These are phyloP conservation scores for Dipteronia sinensis DNA, from an alignment of 345 rosid genomes.

Conservation along the genomic window DNA sequence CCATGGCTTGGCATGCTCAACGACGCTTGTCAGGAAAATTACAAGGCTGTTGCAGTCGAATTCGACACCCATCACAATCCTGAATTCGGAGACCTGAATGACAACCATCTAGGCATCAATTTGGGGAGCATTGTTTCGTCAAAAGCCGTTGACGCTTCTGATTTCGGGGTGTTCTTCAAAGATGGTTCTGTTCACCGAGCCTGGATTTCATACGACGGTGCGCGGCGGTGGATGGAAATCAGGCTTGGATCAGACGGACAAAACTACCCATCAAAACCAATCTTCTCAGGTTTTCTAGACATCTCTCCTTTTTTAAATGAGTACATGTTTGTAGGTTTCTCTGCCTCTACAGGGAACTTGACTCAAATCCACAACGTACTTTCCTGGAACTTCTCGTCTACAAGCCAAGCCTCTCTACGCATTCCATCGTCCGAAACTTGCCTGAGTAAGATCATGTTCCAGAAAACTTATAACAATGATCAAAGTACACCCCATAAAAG, in stretches of 20 bases:
- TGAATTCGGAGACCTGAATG: slow-evolving; percentile 53
- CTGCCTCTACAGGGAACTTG: slow-evolving; percentile 52
- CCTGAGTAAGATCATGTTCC: slow-evolving; percentile 30
- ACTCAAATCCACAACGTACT: slow-evolving; percentile 47
- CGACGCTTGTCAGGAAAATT: slow-evolving; percentile 53
- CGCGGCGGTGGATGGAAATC: slow-evolving; percentile 41
- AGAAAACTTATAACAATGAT: background rate
- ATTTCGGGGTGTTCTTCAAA: slow-evolving; percentile 37
- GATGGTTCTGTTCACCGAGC: slow-evolving; percentile 51
- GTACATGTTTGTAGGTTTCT: slow-evolving; percentile 61
- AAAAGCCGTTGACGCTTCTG: slow-evolving; percentile 36
- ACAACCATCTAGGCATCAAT: slow-evolving; percentile 57
- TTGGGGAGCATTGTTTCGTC: slow-evolving; percentile 50
- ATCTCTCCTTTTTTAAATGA: slow-evolving; percentile 51
- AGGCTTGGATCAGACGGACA: slow-evolving; percentile 31
- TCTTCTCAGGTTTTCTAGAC: slow-evolving; percentile 45
- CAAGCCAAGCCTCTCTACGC: slow-evolving; percentile 49
- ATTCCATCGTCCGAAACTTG: slow-evolving; percentile 45
- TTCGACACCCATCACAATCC: slow-evolving; percentile 45
- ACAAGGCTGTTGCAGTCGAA: slow-evolving; percentile 49
- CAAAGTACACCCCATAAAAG: slow-evolving; percentile 3
- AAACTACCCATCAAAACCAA: slow-evolving; percentile 26
- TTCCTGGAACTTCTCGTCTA: slow-evolving; percentile 51
- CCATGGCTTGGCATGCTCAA: slow-evolving; percentile 61
- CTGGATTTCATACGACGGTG: slow-evolving; percentile 45